These are phyloP conservation scores for Eucalyptus tenuipes DNA, from an alignment of 345 rosid species.

Conservation along the genomic window DNA sequence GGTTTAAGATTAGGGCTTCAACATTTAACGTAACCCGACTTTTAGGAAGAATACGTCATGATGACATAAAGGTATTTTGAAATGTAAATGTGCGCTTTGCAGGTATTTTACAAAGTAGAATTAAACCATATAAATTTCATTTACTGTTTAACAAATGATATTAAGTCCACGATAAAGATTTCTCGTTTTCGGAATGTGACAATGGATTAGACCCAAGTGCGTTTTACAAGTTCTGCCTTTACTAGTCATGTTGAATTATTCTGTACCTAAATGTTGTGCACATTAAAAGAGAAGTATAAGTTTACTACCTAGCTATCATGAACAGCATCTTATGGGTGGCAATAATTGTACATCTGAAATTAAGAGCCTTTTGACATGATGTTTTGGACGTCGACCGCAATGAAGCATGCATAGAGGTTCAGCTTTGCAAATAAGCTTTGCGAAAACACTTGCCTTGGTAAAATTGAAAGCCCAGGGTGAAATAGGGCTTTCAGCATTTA, in stretches of 20 bases:
- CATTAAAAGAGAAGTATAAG: neutral
- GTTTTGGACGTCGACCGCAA: rapidly evolving
- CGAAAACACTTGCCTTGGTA: neutral
- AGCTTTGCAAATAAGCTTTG: neutral
- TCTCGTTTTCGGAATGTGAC: neutral
- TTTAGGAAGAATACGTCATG: neutral
- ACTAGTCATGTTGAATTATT: neutral
- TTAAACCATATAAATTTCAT: too few relatives aligned
- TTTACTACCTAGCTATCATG: neutral
- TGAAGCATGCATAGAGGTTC: neutral
- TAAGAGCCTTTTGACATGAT: neutral
- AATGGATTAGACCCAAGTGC: neutral
- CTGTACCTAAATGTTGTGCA: neutral
- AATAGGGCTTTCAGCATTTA: rapidly evolving
- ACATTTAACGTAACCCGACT: neutral
- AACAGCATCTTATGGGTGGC: neutral
- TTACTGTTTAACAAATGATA: neutral
- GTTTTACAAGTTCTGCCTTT: neutral
- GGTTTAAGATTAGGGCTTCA: neutral
- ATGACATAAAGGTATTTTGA: neutral
- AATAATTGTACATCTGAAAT: neutral
- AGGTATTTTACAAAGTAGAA: neutral
- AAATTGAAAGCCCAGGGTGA: neutral
- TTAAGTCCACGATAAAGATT: neutral
- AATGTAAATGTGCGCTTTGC: neutral